Conservation (phyloP, 352 stramenopile genomes). For the Globisporangium yorkense region DNA sequence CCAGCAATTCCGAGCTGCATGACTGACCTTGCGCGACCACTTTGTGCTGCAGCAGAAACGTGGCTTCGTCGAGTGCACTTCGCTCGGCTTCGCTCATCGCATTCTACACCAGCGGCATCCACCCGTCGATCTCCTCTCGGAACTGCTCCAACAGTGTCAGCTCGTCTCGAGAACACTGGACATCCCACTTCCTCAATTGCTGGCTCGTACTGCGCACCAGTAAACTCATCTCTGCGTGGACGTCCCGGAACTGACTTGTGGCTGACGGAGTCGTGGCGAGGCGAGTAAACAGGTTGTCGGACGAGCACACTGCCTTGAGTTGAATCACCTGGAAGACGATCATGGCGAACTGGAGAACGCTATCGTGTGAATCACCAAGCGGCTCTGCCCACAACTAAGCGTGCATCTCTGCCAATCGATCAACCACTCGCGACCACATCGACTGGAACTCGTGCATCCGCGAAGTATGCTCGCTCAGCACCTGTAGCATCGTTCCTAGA, state of each 20-base stretch:
- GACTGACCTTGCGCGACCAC: no score
- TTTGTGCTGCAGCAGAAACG: no score
- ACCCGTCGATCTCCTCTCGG: no score
- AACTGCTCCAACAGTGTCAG: no score
- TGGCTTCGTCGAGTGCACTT: no score
- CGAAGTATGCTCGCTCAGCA: no score
- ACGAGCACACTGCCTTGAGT: not conserved
- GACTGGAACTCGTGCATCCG: not conserved
- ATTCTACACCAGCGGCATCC: no score
- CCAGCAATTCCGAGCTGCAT: no score
- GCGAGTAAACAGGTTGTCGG: not conserved
- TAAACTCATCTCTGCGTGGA: not conserved
- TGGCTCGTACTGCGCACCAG: not conserved
- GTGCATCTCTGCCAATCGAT: not conserved
- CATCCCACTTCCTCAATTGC: not conserved
- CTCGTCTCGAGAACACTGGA: no score
- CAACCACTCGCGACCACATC: not conserved
- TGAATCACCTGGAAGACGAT: not conserved
- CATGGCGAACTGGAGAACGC: constrained; percentile 3
- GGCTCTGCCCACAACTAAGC: not conserved
- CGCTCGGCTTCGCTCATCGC: no score
- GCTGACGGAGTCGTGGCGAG: not conserved
- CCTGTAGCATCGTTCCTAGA: no score
- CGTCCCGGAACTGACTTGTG: not conserved
- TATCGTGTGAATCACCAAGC: not conserved